Percentiles rank a stretch among this genome's conserved stretches.
These are phyloP conservation scores for Colletotrichum noveboracense DNA, from an alignment of 2,329 filamentous ascomycete genomes.

Conservation along the genomic window DNA sequence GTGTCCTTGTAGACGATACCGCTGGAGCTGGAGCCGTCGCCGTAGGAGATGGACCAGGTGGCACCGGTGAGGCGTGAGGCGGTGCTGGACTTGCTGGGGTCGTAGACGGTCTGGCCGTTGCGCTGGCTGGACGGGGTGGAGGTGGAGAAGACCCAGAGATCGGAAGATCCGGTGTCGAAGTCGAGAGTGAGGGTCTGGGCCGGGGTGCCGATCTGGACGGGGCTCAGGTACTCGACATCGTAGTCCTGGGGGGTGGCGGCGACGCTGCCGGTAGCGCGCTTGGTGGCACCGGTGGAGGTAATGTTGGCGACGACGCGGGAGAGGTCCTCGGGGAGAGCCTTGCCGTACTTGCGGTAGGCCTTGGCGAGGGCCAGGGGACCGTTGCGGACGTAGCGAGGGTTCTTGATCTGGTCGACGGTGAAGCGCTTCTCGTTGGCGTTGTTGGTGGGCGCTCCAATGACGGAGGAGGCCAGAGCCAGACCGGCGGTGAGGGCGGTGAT, in stretches of 20 bases:
- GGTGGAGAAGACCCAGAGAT: conserved; percentile 41
- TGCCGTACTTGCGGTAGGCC: conserved; percentile 41
- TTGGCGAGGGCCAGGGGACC: conserved; percentile 40
- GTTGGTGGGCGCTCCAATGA: conserved; percentile 21
- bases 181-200: conserved; percentile 47
- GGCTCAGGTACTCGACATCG: conserved; percentile 43
- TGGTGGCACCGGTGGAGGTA: conserved; percentile 16
- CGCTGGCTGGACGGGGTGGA: conserved; percentile 26
- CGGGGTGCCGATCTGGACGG: conserved; percentile 48
- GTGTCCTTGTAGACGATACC: conserved; percentile 36
- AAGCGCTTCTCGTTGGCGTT: conserved; percentile 24
- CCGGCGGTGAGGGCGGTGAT: conserved; percentile 14
- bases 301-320: conserved; percentile 27
- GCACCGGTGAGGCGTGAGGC: conserved; percentile 28
- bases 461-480: conserved; percentile 26
- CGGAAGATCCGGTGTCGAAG: conserved; percentile 52
- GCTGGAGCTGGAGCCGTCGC: conserved; percentile 34
- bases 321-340: conserved; percentile 34
- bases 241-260: conserved; percentile 28
- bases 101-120: conserved; percentile 33
- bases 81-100: conserved; percentile 31
- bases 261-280: conserved; percentile 35
- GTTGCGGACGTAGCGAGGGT: conserved; percentile 34
- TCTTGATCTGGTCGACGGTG: conserved; percentile 40
- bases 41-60: conserved; percentile 36